These are phyloP conservation scores for Leccinum disarticulatum DNA, from an alignment of 768 basidiomycete species.

Conservation along the genomic window DNA sequence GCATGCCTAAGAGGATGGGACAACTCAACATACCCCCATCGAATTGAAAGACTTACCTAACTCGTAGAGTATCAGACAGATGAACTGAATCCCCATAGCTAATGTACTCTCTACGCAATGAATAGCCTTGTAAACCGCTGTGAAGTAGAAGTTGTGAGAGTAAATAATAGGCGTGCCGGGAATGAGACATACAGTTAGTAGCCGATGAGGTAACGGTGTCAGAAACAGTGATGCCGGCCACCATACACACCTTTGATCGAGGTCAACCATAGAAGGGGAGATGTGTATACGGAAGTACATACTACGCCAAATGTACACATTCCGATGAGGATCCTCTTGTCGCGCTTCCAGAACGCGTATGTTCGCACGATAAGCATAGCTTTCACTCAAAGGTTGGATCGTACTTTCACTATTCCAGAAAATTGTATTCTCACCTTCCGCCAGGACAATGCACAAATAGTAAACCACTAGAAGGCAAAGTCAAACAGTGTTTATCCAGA, in stretches of 20 bases:
- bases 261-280: not conserved
- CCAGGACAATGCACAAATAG: constrained; percentile 14
- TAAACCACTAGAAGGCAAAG: constrained; percentile 8
- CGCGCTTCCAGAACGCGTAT: constrained; percentile 17
- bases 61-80: constrained; percentile 18
- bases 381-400: not conserved
- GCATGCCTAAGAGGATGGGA: constrained; percentile 10
- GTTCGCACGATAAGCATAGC: constrained; percentile 22
- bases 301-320: constrained; percentile 13
- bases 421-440: constrained; percentile 15
- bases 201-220: constrained; percentile 4
- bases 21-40: not conserved
- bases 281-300: not conserved
- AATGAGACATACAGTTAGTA: constrained; percentile 5
- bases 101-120: constrained; percentile 5
- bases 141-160: not conserved
- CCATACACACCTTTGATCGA: constrained; percentile 5
- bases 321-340: constrained; percentile 20
- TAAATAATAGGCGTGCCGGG: not conserved
- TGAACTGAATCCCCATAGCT: constrained; percentile 10
- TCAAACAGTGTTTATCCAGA: not conserved
- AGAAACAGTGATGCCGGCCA: constrained; percentile 8
- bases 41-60: constrained; percentile 1
- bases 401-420: not conserved
- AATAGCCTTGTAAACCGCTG: constrained; percentile 15